phyloP scores from a whole-genome alignment of 495 filamentous ascomycete genomes.

The Stereocaulon alpinum region DNA sequence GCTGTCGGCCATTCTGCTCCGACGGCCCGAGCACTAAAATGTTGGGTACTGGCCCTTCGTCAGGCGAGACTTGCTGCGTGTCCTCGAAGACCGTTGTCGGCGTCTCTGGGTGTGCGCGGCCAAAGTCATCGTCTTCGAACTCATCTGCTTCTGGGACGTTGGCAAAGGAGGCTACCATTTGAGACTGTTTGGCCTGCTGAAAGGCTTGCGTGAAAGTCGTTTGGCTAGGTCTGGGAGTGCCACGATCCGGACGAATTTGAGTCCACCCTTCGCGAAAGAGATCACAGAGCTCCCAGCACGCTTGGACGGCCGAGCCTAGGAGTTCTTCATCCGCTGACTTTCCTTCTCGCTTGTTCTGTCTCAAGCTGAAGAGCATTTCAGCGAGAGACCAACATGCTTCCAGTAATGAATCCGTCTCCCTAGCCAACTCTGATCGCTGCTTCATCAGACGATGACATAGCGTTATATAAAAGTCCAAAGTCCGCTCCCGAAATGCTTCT shows the following conservation, averaged over 20 bases:
- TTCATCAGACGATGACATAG: conserved; percentile 91
- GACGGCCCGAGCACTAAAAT: conserved; percentile 74
- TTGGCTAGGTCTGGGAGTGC: conserved; percentile 76
- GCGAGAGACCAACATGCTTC: conserved; percentile 84
- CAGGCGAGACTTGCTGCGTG: conserved; percentile 61
- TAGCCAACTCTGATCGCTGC: conserved; percentile 63
- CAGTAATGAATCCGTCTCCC: conserved; percentile 72
- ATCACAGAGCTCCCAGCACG: conserved; percentile 92
- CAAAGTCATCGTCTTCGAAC: conserved; percentile 26
- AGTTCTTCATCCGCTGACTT: conserved; percentile 70
- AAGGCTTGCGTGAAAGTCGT: conserved; percentile 52
- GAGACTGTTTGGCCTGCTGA: conserved; percentile 35
- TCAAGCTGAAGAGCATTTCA: conserved; percentile 88
- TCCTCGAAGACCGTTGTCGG: conserved; percentile 92
- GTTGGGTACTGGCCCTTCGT: conserved; percentile 67
- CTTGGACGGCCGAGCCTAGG: conserved; percentile 75
- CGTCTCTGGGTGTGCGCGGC: conserved; percentile 59
- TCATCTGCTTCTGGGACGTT: conserved; percentile 20
- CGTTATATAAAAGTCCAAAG: conserved; percentile 88
- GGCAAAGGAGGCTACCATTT: conserved; percentile 20
- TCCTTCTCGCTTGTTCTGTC: conserved; percentile 68
- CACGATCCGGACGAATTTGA: conserved; percentile 73
- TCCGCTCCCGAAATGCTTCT: conserved; percentile 79
- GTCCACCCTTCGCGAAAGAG: conserved; percentile 92
- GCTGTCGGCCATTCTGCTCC: conserved; percentile 21